These are phyloP conservation scores for Scheffersomyces segobiensis DNA, from an alignment of 1,139 yeast species.

Conservation along the genomic window DNA sequence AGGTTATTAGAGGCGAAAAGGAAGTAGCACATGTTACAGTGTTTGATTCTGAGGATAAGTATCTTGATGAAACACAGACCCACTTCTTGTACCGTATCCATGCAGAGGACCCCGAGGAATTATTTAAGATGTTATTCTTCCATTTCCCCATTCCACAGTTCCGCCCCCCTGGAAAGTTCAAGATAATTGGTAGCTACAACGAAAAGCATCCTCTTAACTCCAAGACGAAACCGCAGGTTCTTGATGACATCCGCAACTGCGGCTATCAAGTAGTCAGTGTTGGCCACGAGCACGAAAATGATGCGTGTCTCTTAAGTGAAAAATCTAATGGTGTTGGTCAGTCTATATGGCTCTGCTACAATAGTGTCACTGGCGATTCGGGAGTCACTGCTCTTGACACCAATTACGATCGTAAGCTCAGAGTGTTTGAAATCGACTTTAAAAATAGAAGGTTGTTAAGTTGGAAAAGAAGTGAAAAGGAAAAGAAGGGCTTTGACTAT, in stretches of 20 bases:
- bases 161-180: conserved; percentile 49
- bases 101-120: conserved; percentile 9
- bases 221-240: conserved; percentile 33
- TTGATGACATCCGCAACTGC: conserved; percentile 37
- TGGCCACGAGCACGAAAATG: conserved; percentile 59
- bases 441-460: conserved; percentile 27
- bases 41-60: conserved; percentile 34
- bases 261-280: conserved; percentile 49
- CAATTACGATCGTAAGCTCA: conserved; percentile 31
- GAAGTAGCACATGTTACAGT: conserved; percentile 31
- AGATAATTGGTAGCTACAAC: conserved; percentile 49
- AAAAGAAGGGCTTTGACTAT: conserved; percentile 31
- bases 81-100: conserved; percentile 15
- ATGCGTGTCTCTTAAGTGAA: conserved; percentile 42
- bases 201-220: conserved; percentile 42
- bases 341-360: conserved; percentile 42
- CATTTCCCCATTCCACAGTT: conserved; percentile 55
- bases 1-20: conserved; percentile 14
- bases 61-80: conserved; percentile 34
- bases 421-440: conserved; percentile 39
- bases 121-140: conserved; percentile 43
- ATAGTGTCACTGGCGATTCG: conserved; percentile 40
- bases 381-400: conserved; percentile 28
- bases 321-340: conserved; percentile 11
- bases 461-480: conserved; percentile 40